Percentiles rank a stretch among this genome's conserved stretches.
phyloP scores from a whole-genome alignment of 164 flowering plant species.

The Malania oleifera region DNA sequence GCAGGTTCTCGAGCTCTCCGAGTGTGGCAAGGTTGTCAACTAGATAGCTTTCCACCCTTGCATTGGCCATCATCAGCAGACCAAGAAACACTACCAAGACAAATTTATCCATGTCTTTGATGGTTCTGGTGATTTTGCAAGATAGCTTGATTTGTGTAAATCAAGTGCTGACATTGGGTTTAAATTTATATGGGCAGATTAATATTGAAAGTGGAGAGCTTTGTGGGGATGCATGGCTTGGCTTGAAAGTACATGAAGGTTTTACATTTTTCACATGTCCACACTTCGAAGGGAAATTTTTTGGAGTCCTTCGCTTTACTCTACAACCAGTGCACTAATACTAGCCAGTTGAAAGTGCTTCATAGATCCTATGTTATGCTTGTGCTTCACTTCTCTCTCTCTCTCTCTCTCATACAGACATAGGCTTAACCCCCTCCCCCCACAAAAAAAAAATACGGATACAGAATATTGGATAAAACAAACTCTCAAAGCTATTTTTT shows the following conservation, averaged over 20 bases:
- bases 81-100: slow-evolving; percentile 40
- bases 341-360: slow-evolving; percentile 15
- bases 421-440: too few relatives aligned
- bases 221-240: slow-evolving; percentile 52
- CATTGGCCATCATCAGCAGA: slow-evolving; percentile 34
- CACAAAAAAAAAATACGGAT: too few relatives aligned
- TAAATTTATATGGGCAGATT: slow-evolving; percentile 49
- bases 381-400: background rate
- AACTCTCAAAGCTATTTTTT: background rate
- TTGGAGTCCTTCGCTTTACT: slow-evolving; percentile 56
- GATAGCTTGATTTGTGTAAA: slow-evolving; percentile 30
- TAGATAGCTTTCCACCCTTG: slow-evolving; percentile 25
- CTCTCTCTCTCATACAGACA: too few relatives aligned
- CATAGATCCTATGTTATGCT: slow-evolving; percentile 8
- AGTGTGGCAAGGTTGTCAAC: slow-evolving; percentile 19
- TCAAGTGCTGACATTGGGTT: slow-evolving; percentile 28
- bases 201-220: slow-evolving; percentile 33
- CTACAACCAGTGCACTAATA: slow-evolving; percentile 34
- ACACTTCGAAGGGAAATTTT: slow-evolving; percentile 49
- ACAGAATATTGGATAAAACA: background rate
- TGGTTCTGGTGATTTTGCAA: slow-evolving; percentile 14
- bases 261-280: slow-evolving; percentile 37
- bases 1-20: slow-evolving; percentile 37
- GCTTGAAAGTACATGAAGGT: slow-evolving; percentile 64
- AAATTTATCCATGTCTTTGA: slow-evolving; percentile 42